Evolutionary conservation across 2,329 filamentous ascomycete genomes (phyloP).

Genomic region (Zarea fungicola): DNA sequence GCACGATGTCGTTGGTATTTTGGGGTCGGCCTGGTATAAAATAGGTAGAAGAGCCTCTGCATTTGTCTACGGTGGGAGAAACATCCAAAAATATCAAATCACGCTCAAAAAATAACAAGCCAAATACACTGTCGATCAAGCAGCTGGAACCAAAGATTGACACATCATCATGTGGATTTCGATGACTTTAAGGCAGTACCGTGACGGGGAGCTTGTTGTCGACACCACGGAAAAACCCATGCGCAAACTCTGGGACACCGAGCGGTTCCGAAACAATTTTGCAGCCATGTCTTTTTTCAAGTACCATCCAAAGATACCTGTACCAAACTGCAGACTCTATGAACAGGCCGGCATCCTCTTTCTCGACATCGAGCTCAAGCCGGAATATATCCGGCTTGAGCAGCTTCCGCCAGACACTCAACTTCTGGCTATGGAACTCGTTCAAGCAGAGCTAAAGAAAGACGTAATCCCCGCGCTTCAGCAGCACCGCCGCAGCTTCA

Average conservation of each 20-base stretch:
- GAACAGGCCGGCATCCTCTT: neutral
- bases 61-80: no score
- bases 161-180: no score
- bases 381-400: neutral
- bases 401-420: no score
- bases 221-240: neutral
- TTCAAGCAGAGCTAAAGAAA: neutral
- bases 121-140: no score
- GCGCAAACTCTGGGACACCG: neutral
- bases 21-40: no score
- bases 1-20: no score
- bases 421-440: neutral
- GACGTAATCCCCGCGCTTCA: neutral
- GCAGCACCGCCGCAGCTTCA: neutral
- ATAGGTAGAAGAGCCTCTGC: no score
- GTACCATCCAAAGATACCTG: neutral
- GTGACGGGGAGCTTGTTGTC: neutral
- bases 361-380: neutral
- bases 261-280: neutral
- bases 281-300: neutral
- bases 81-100: no score
- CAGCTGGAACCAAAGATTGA: no score
- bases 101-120: no score
- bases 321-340: neutral
- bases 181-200: no score